These are phyloP conservation scores for Globisporangium takayamanum DNA, from an alignment of 352 stramenopile species.

Conservation along the genomic window DNA sequence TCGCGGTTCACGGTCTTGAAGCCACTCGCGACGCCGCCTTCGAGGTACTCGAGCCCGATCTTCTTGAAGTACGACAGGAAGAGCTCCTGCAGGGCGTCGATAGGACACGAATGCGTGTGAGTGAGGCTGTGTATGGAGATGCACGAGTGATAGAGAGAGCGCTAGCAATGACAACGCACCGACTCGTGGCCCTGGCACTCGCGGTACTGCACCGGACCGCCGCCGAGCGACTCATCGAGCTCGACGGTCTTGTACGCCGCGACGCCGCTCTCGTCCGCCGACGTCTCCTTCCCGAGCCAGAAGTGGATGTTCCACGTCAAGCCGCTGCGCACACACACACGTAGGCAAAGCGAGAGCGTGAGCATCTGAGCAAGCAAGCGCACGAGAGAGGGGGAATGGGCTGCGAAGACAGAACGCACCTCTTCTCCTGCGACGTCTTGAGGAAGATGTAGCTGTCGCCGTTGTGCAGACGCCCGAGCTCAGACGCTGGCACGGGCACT, in stretches of 20 bases:
- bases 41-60: slow-evolving; percentile 86
- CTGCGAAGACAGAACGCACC: slow-evolving; percentile 12
- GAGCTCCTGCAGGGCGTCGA: slow-evolving; percentile 30
- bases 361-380: not conserved
- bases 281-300: slow-evolving; percentile 93
- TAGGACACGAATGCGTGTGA: not conserved
- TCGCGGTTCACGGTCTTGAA: slow-evolving; percentile 91
- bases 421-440: slow-evolving; percentile 58
- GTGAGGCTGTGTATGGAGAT: not conserved
- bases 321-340: slow-evolving; percentile 15
- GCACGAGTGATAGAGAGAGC: not conserved
- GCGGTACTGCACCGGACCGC: slow-evolving; percentile 90
- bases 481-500: slow-evolving; percentile 37
- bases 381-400: not conserved
- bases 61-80: slow-evolving; percentile 95
- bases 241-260: slow-evolving; percentile 97
- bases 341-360: too few species aligned
- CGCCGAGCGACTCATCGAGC: slow-evolving; percentile 91
- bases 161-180: slow-evolving; percentile 13
- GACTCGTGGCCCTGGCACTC: slow-evolving; percentile 76
- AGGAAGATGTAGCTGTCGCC: slow-evolving; percentile 97
- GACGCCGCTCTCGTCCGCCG: slow-evolving; percentile 90
- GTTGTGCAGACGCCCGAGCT: slow-evolving; percentile 88
- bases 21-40: slow-evolving; percentile 90
- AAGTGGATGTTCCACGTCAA: slow-evolving; percentile 93